These are phyloP conservation scores for Smittium culicis DNA, from an alignment of 371 early-diverging fungal species.

Conservation along the genomic window DNA sequence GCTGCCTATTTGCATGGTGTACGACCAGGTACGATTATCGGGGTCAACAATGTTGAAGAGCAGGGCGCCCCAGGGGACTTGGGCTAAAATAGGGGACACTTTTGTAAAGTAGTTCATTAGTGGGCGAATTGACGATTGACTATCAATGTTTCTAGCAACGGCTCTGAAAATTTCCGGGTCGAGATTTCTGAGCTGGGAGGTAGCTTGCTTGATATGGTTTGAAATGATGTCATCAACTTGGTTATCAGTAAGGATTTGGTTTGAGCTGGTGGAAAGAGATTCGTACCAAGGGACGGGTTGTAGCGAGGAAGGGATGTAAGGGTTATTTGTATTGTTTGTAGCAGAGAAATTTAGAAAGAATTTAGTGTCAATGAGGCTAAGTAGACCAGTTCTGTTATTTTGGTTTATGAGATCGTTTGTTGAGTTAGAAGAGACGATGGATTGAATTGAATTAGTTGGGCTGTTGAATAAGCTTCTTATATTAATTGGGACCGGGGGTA, in stretches of 20 bases:
- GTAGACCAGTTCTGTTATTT: not conserved
- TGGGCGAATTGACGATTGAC: not conserved
- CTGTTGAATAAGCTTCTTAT: not conserved
- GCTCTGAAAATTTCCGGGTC: not conserved
- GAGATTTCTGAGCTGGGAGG: not conserved
- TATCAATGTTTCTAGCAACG: not conserved
- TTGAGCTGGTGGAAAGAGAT: not conserved
- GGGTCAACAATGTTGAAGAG: slow-evolving; percentile 33
- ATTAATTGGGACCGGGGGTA: slow-evolving; percentile 11
- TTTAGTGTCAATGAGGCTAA: not conserved
- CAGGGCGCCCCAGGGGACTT: slow-evolving; percentile 40
- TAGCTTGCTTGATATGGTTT: not conserved
- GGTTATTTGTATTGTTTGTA: not conserved
- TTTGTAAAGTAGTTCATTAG: slow-evolving; percentile 23
- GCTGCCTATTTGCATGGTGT: slow-evolving; percentile 40
- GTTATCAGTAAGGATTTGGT: not conserved
- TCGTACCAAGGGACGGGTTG: not conserved
- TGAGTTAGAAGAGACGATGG: not conserved
- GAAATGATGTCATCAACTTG: not conserved
- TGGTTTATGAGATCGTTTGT: not conserved
- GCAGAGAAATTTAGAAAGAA: not conserved
- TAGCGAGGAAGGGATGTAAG: not conserved
- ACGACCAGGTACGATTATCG: slow-evolving; percentile 24
- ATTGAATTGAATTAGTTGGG: not conserved
- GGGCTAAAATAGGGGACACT: slow-evolving; percentile 23